Conservation (phyloP, 768 basidiomycete genomes). For the Russula compacta region DNA sequence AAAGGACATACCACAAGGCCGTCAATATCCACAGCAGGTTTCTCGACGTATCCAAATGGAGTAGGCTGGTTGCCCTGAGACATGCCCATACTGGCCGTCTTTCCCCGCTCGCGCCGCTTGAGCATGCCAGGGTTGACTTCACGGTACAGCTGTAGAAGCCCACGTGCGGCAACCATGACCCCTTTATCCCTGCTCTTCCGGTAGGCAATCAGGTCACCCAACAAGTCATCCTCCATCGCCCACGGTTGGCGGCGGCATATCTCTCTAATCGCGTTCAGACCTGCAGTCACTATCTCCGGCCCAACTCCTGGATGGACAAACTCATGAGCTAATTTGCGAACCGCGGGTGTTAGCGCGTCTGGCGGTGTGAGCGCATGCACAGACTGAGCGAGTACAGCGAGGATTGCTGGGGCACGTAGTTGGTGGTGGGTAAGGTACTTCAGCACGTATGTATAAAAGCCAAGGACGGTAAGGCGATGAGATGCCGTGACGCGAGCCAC, state of each 20-base stretch:
- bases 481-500: constrained; percentile 87
- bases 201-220: constrained; percentile 91
- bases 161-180: constrained; percentile 81
- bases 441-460: constrained; percentile 93
- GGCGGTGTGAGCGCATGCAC: constrained; percentile 94
- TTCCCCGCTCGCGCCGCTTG: constrained; percentile 84
- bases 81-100: constrained; percentile 77
- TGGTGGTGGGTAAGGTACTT: constrained; percentile 91
- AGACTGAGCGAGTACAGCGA: constrained; percentile 89
- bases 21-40: constrained; percentile 78
- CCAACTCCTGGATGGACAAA: constrained; percentile 98
- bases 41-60: constrained; percentile 72
- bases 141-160: constrained; percentile 83
- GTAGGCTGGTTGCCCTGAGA: constrained; percentile 54
- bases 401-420: constrained; percentile 84
- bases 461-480: constrained; percentile 88
- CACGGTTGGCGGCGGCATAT: constrained; percentile 92
- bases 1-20: constrained; percentile 65
- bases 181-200: constrained; percentile 92
- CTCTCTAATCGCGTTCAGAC: constrained; percentile 92
- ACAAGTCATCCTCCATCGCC: constrained; percentile 92
- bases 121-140: constrained; percentile 93
- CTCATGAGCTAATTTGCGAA: constrained; percentile 87
- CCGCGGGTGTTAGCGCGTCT: constrained; percentile 79
- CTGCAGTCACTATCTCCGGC: constrained; percentile 90